A percentile compares a stretch with the other conserved stretches of the same genome.
Evolutionary conservation across 805 yeast species (phyloP).

Genomic region (Teunomyces funiuensis): DNA sequence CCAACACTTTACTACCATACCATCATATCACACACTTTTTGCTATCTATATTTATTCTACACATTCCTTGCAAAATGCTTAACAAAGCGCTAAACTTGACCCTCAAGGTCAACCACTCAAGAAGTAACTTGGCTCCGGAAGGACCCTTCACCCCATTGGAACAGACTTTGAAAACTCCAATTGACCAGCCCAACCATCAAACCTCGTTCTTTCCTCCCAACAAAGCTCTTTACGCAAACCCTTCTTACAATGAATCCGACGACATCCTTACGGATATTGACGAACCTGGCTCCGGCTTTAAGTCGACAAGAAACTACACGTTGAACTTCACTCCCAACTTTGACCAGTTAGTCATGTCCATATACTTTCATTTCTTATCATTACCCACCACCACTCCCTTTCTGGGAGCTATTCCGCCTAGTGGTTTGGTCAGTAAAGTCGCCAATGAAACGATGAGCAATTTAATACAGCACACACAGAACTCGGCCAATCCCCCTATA

Average conservation of each 20-base stretch:
- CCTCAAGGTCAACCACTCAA: conserved; percentile 34
- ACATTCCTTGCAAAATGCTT: conserved; percentile 16
- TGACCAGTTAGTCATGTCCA: conserved; percentile 36
- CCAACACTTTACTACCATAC: not conserved
- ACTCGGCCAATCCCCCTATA: conserved; percentile 16
- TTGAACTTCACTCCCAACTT: conserved; percentile 35
- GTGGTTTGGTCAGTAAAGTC: conserved; percentile 44
- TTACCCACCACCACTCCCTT: conserved; percentile 48
- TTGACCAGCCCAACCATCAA: conserved; percentile 26
- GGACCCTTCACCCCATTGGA: conserved; percentile 47
- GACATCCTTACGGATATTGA: conserved; percentile 43
- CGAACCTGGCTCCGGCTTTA: conserved; percentile 21
- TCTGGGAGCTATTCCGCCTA: conserved; percentile 42
- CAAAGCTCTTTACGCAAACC: conserved; percentile 28
- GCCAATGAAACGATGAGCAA: conserved; percentile 40
- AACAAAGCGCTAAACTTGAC: conserved; percentile 34
- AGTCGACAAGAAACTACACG: conserved; percentile 29
- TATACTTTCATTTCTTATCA: conserved; percentile 34
- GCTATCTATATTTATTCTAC: not conserved
- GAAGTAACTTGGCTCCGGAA: conserved; percentile 19
- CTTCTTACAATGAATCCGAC: conserved; percentile 39
- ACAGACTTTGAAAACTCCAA: conserved; percentile 42
- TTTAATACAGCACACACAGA: conserved; percentile 19
- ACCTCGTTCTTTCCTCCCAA: conserved; percentile 6
- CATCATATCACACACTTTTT: not conserved